phyloP scores from a whole-genome alignment of 2,329 filamentous ascomycete species.

The Calycina herbarum region DNA sequence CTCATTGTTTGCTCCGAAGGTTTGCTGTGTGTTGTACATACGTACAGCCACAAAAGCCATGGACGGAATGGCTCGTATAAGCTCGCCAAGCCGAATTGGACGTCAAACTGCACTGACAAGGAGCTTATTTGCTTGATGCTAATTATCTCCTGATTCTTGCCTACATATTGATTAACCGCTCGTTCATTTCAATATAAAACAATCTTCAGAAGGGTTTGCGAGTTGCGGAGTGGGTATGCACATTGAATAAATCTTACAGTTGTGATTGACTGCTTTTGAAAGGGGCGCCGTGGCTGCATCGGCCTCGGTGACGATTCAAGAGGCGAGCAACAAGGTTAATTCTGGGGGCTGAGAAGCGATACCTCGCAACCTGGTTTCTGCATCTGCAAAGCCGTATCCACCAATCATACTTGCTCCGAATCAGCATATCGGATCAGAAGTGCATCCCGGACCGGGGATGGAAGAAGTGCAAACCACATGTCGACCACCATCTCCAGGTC shows the following conservation, averaged over 20 bases:
- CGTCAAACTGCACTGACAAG: not conserved
- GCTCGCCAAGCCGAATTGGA: not conserved
- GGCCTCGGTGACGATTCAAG: not conserved
- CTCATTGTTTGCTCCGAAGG: not conserved
- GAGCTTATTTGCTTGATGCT: not conserved
- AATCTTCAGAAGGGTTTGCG: not conserved
- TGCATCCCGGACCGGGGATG: not conserved
- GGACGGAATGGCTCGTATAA: not conserved
- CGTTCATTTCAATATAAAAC: not conserved
- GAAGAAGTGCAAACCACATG: not conserved
- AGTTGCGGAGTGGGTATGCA: not conserved
- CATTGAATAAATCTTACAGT: not conserved
- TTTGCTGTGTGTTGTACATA: not conserved
- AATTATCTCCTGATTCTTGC: not conserved
- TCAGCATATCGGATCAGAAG: not conserved
- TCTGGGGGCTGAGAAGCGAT: not conserved
- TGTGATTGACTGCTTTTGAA: not conserved
- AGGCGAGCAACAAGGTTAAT: not conserved
- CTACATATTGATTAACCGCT: not conserved
- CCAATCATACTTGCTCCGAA: not conserved
- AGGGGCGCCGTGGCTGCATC: not conserved
- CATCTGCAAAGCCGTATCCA: not conserved
- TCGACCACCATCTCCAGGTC: not conserved
- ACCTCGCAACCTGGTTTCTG: not conserved
- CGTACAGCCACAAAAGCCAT: slow-evolving; percentile 1